Conservation (phyloP, 2,329 filamentous ascomycete species). For the Annulohypoxylon truncatum region DNA sequence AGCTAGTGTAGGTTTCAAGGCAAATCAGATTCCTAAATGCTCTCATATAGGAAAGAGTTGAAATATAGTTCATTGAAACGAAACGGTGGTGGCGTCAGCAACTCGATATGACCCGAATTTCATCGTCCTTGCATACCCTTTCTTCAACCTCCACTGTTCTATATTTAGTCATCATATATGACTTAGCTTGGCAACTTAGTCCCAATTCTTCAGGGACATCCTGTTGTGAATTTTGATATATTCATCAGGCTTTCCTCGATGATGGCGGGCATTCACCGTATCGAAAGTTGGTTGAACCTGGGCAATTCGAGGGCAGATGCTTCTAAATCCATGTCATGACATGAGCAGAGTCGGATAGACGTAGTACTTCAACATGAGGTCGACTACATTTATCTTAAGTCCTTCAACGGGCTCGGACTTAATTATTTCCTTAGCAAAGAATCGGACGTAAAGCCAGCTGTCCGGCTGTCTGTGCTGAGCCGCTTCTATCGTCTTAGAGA, state of each 20-base stretch:
- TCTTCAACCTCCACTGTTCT: constrained; percentile 24
- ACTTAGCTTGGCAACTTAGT: background rate
- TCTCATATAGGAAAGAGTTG: constrained; percentile 19
- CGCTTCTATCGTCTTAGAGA: background rate
- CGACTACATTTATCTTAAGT: background rate
- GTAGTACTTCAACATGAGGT: background rate
- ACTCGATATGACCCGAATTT: background rate
- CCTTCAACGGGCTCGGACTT: background rate
- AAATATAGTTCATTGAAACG: background rate
- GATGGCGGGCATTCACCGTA: background rate
- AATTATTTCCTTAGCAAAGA: background rate
- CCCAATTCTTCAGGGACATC: background rate
- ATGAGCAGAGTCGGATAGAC: background rate
- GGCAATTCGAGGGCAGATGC: background rate
- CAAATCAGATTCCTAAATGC: background rate
- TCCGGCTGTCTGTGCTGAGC: background rate
- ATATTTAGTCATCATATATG: constrained; percentile 22
- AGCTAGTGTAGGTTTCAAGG: background rate
- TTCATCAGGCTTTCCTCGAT: background rate
- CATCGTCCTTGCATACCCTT: constrained; percentile 8
- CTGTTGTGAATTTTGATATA: background rate
- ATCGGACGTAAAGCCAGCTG: background rate
- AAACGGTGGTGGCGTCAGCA: constrained; percentile 32
- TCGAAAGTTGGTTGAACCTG: background rate
- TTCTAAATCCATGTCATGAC: background rate